Percentiles rank a stretch among this genome's conserved stretches.
Conservation (phyloP, 2,329 filamentous ascomycete genomes). For the Cladophialophora exuberans region DNA sequence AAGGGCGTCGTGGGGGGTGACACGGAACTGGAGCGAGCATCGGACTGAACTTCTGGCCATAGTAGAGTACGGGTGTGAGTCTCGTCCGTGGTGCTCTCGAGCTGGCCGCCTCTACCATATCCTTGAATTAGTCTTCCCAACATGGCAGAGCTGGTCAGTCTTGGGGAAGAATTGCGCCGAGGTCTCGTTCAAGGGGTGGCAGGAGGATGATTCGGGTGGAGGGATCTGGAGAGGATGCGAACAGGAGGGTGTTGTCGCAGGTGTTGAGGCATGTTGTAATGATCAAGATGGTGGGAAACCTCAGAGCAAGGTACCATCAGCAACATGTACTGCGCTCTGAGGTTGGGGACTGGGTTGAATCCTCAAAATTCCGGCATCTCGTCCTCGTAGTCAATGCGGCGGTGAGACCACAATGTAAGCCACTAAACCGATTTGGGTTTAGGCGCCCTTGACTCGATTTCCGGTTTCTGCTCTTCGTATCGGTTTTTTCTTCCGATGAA, state of each 20-base stretch:
- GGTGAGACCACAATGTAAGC: neutral
- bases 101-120: constrained; percentile 23
- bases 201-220: neutral
- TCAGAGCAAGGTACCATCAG: neutral
- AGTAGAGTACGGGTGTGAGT: constrained; percentile 53
- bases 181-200: neutral
- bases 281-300: neutral
- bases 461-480: no score
- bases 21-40: constrained; percentile 46
- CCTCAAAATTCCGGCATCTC: neutral
- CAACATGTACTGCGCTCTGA: constrained; percentile 3
- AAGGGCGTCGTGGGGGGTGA: constrained; percentile 41
- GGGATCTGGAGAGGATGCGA: constrained; percentile 2
- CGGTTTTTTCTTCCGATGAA: no score
- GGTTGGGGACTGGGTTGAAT: neutral
- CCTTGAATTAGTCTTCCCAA: constrained; percentile 30
- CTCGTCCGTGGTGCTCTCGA: constrained; percentile 53
- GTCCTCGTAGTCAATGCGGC: neutral
- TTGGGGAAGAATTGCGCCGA: neutral
- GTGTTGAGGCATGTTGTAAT: constrained; percentile 10
- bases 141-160: no score
- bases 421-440: no score
- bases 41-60: constrained; percentile 49
- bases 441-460: no score
- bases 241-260: constrained; percentile 5